Base-by-base conservation (phyloP, 2,329 filamentous ascomycete genomes). In the Colletotrichum theobromicola region DNA sequence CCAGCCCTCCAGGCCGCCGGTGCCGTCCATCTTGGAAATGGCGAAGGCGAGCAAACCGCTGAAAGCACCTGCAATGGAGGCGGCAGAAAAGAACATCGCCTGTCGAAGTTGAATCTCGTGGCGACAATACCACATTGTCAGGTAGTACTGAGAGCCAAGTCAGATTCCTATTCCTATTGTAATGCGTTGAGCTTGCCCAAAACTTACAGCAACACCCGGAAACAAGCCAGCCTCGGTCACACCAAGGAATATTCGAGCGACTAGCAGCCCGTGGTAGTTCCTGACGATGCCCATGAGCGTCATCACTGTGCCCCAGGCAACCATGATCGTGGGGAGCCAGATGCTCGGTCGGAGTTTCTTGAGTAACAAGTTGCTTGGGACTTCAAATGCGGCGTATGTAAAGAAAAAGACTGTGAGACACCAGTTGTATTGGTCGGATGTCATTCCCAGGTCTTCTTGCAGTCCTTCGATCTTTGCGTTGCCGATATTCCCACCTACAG, bases 81-180 rank as follows among this genome's bases (percentile, higher is more conserved):
- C 94, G 0, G 94, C 94, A 0, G 93, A 94, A 86, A 96, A 97
- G 88, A 97, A 96, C 66, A 96, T 90, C 2, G 94, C 94, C 75
- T 88, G 87, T 1, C 89, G 85, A 26, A 89, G 80, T 68, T 89
- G 88, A 34, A 90, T 87, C 75, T 91, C 89, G 65, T 88, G 86
- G n/a, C 89, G 86, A 24, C 86, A 89, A 73, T 92, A 91, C 89
- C 89, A 91, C 85, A 89, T 89, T 1, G 88, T 90, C 4, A 91
- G 79, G 70, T 90, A 90, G 72, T 89, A 89, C 81, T 86, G 13
- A 8, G 2, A 13, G 5, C 28, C 16, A 8, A 4, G 18, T 30
- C 26, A 21, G 4, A 9, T 1, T 10, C 16, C 32, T 1, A n/a
- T 12, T 50, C 18, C 7, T 5, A 53, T 24, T n/a, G 16, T 55